phyloP scores from a whole-genome alignment of 129 eudicot genomes.

The Chrysanthemum seticuspe region DNA sequence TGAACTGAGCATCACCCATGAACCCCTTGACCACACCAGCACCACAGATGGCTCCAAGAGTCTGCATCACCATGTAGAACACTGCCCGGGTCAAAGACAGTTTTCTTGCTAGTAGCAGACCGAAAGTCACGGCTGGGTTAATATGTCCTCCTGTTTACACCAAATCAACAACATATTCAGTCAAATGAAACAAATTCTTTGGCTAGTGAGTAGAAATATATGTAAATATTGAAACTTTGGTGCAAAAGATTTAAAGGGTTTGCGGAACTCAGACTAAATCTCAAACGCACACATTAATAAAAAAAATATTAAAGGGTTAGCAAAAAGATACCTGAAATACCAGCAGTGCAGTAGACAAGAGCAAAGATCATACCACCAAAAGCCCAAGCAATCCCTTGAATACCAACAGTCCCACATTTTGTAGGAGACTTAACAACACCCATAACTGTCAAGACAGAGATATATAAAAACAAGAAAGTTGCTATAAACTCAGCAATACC shows the following conservation, averaged over 20 bases:
- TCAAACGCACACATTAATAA: background rate
- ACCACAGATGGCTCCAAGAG: slow-evolving; percentile 88
- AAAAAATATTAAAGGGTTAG: too few species aligned
- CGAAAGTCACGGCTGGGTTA: slow-evolving; percentile 90
- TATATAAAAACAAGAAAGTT: slow-evolving; percentile 81
- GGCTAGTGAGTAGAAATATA: background rate
- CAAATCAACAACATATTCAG: background rate
- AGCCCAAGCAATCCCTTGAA: slow-evolving; percentile 98
- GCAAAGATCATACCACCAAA: slow-evolving; percentile 99
- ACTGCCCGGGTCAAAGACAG: slow-evolving; percentile 71
- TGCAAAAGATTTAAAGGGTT: background rate
- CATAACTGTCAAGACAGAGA: slow-evolving; percentile 80
- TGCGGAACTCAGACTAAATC: background rate
- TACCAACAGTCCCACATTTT: slow-evolving; percentile 88
- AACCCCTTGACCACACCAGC: slow-evolving; percentile 93
- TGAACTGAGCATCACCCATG: slow-evolving; percentile 43
- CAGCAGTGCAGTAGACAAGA: slow-evolving; percentile 93
- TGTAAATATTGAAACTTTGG: background rate
- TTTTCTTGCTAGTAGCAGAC: slow-evolving; percentile 82
- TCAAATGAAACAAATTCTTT: background rate
- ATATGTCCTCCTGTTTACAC: slow-evolving; percentile 83
- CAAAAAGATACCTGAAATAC: slow-evolving; percentile 62
- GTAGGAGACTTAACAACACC: slow-evolving; percentile 54
- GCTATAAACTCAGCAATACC: slow-evolving; percentile 94
- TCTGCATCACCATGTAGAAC: slow-evolving; percentile 90